Evolutionary conservation across 306 rosid species (phyloP).

Genomic region (Sesbania bispinosa): DNA sequence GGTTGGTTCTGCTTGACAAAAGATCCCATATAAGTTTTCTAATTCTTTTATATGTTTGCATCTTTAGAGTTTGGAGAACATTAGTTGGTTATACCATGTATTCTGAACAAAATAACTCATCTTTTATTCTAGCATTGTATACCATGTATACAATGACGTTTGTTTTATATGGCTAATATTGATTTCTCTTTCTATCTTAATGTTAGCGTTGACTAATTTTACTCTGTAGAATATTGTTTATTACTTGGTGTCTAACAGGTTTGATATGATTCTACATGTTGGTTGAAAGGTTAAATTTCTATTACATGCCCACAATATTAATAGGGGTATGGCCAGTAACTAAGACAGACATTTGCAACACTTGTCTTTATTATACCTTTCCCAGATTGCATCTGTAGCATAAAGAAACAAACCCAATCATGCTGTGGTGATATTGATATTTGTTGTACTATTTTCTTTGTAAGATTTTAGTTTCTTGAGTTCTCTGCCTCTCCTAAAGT

Average conservation of each 20-base stretch:
- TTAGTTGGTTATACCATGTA: not conserved
- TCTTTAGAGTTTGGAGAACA: not conserved
- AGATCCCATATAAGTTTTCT: not conserved
- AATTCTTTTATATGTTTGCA: not conserved
- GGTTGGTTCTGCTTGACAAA: too few relatives aligned
- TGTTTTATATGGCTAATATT: too few relatives aligned
- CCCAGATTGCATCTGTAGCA: not conserved
- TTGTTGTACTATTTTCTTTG: not conserved
- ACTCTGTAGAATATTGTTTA: too few relatives aligned
- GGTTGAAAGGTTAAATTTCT: not conserved
- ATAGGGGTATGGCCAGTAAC: not conserved
- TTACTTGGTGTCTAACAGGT: not conserved
- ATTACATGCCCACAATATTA: not conserved
- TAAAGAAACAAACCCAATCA: not conserved
- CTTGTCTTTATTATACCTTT: too few relatives aligned
- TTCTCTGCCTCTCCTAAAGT: not conserved
- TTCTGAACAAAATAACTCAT: not conserved
- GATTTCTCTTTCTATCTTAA: too few relatives aligned
- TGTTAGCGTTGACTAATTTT: not conserved
- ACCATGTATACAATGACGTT: too few relatives aligned
- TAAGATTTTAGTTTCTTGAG: not conserved
- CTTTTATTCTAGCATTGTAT: too few relatives aligned
- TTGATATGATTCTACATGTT: not conserved
- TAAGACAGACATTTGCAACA: not conserved
- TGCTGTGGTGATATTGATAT: not conserved